Base-by-base conservation (phyloP, 495 filamentous ascomycete species). In the Daldinia grandis region DNA sequence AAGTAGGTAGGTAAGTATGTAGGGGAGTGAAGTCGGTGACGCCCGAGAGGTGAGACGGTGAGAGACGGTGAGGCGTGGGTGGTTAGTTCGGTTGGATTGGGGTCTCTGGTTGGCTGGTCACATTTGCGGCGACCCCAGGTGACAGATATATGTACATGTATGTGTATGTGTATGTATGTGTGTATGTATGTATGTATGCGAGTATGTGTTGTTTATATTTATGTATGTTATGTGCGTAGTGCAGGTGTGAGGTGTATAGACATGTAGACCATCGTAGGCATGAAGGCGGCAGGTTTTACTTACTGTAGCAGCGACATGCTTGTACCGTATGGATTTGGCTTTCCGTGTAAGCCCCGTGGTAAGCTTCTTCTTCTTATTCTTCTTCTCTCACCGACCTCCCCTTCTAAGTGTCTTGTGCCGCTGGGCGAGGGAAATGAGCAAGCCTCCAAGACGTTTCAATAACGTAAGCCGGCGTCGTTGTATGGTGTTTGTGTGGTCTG, bases 231-330 rank as follows among this genome's bases (percentile, higher is more conserved):
- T 56, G 55, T 64, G 51, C 21, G 49, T 62, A 53, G 58, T 14
- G 62, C 60, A 50, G 49, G 33, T 44, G 42, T 47, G 42, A 47
- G 42, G 67, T 55, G 40, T 47, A 21, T 24, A 49, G 33, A 38
- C 19, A 58, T 15, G 35, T 47, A n/a, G n/a, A n/a, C n/a, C n/a
- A n/a, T n/a, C n/a, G n/a, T n/a, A 38, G n/a, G 49, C 25, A 59
- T 12, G 47, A 47, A 49, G 21, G 25, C 17, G 12, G 2, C 1
- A 6, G 0, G 42, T 49, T 49, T 50, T 31, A 73, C 75, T 76
- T 71, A 76, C 75, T 69, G 72, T 55, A 76, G 38, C 49, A 72
- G 63, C 49, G 72, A 72, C 75, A 76, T 76, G 25, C 47, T 37
- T 50, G 40, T 50, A 40, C 53, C 21, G 55, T 59, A 59, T 40